Base-by-base conservation (phyloP, 2,329 filamentous ascomycete genomes). In the Aspergillus fumigatiaffinis region DNA sequence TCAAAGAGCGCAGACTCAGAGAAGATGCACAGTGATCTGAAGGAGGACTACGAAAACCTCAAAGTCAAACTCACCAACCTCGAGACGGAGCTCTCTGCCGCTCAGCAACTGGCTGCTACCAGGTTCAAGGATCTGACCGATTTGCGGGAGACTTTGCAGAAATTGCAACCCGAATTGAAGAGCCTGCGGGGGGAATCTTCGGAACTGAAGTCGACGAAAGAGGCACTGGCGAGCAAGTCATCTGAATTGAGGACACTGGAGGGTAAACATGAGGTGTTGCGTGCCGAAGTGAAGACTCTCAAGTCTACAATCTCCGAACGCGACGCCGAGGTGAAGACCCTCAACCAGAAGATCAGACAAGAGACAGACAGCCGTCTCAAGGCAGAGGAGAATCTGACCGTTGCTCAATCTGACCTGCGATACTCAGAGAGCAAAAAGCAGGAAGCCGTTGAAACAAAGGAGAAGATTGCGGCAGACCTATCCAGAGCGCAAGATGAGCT, bases 101-200 rank as follows among this genome's bases (percentile, higher is more conserved):
- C 92, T 0, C 87, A 97, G 71, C 87, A 95, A 73, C 82, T 97
- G 12, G 91, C 94, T 0, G 88, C 95, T 59, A 88, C 85, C 17
- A 84, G 94, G 29, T 97, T 92, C 79, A 96, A 92, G 72, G 92
- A 97, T 58, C 78, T 97, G 1, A 87, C 87, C 0, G 90, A 96
- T 28, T 78, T 96, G 49, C 84, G 88, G 21, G 89, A 93, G 60
- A 80, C 92, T 2, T 75, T 97, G 29, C 87, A 92, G 63, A 95
- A 94, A 71, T 84, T 89, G 0, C 92, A 97, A 68, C 89, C 91
- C 0, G 93, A 99, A 73, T 78, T 97, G 25, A 89, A 88, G 71
- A 87, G 79, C 48, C 80, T 97, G 21, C 86, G 91, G 7, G 85
- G 87, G 51, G 92, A 97, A 66, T 87, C 90, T 29, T 83, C 84